Evolutionary conservation across 1,139 yeast genomes (phyloP), one percentile per base, ranked within the genome.

Genomic region (Geotrichum bryndzae): DNA sequence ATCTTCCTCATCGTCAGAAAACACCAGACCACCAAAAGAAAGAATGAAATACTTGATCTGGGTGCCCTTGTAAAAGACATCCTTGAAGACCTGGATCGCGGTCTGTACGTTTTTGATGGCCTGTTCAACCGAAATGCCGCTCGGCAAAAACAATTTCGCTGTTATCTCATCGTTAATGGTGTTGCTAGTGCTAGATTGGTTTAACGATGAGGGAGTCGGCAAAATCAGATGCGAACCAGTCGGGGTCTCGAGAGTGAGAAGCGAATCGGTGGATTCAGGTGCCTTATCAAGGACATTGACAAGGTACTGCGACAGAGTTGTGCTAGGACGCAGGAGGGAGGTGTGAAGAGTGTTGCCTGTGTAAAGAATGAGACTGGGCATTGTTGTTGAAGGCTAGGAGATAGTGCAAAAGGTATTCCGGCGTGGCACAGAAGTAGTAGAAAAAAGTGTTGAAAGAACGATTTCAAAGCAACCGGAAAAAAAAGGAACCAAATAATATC

Each of bases 131-230:
- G 56, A 29, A 13, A 52, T 45, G 22, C 38, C 54, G 13, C 51
- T 54, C n/a, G 69, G 71, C 29, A 71, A 54, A 52, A 70, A 70
- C 45, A 71, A 65, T 63, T 71, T 71, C 35, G 67, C 71, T 4
- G 69, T 67, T 50, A 68, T 58, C 27, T 66, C 63, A 15, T 41
- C 50, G 13, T 50, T 56, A 53, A n/a, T 51, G 52, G 31, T 46
- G 10, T 5, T 25, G 23, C 50, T 53, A 3, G 27, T 35, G n/a
- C 29, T 29, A 13, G 35, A 18, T 11, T 50, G n/a, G 22, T 15
- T 23, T 33, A 38, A 10, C 4, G 58, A 27, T 27, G 35, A 33
- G 23, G 56, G 53, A 10, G 54, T 48, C 1, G 58, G 58, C 27
- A 45, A 33, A n/a, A 50, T 31, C 23, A 56, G 18, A 25, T 56